Evolutionary conservation across 257 asterid species (phyloP).

Genomic region (Nicotiana obtusifolia): DNA sequence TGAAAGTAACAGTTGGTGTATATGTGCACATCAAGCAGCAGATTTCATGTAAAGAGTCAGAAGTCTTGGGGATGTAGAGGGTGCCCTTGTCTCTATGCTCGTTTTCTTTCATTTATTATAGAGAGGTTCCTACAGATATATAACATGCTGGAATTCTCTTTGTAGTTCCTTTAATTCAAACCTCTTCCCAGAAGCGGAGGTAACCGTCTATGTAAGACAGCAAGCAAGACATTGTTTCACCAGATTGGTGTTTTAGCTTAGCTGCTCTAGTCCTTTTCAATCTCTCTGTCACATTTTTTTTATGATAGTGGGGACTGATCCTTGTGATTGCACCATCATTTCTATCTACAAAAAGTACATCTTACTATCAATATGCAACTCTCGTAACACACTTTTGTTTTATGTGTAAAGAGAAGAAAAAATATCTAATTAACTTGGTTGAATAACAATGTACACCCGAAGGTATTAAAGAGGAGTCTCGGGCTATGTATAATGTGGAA

Average conservation of each 20-base stretch:
- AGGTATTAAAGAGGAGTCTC: neutral
- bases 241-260: neutral
- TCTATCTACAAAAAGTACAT: neutral
- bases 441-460: neutral
- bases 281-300: neutral
- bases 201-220: conserved; percentile 14
- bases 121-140: neutral
- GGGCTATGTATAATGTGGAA: neutral
- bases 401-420: neutral
- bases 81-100: conserved; percentile 20
- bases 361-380: neutral
- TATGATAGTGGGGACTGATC: conserved; percentile 3
- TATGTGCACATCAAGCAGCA: neutral
- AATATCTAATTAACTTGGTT: neutral
- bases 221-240: conserved; percentile 8
- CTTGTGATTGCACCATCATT: conserved; percentile 9
- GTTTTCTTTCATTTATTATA: neutral
- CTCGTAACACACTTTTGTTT: neutral
- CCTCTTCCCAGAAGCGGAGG: neutral
- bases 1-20: neutral
- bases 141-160: conserved; percentile 14
- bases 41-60: neutral
- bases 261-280: conserved; percentile 16
- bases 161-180: conserved; percentile 14
- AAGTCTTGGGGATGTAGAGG: conserved; percentile 13